These are phyloP conservation scores for Stenogyne calaminthoides DNA, from an alignment of 305 asterid species.

Conservation along the genomic window DNA sequence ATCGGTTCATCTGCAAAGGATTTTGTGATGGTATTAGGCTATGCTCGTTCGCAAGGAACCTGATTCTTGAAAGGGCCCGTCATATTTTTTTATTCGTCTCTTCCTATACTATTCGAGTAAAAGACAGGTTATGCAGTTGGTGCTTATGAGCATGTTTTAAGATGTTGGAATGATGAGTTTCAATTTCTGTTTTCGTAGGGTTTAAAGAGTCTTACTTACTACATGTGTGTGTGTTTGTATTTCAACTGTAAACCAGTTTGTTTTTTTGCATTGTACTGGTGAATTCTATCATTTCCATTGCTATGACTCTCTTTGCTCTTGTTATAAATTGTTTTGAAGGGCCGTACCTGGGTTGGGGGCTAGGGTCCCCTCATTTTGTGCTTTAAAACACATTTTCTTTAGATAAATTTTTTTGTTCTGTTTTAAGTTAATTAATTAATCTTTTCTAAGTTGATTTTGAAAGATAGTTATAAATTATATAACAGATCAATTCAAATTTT, in stretches of 20 bases:
- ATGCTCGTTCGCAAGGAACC: conserved; percentile 57
- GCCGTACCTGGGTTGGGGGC: too few relatives aligned
- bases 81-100: conserved; percentile 4
- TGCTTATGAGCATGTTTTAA: conserved; percentile 15
- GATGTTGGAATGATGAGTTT: conserved; percentile 5
- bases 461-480: too few relatives aligned
- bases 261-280: not conserved
- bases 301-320: not conserved
- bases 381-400: too few relatives aligned
- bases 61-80: conserved; percentile 30
- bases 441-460: too few relatives aligned
- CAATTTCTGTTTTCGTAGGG: not conserved
- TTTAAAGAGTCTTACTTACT: conserved; percentile 4
- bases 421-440: too few relatives aligned
- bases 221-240: conserved; percentile 18
- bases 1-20: conserved; percentile 94
- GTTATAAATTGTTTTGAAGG: not conserved
- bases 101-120: not conserved
- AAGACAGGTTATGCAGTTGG: not conserved
- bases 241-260: not conserved
- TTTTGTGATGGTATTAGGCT: conserved; percentile 77
- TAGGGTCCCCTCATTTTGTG: too few relatives aligned
- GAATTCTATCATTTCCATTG: not conserved
- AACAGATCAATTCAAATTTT: too few relatives aligned
- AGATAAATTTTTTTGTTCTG: too few relatives aligned